Base-by-base conservation (phyloP, 176 grass and related monocot species). In the Triticum timopheevii region DNA sequence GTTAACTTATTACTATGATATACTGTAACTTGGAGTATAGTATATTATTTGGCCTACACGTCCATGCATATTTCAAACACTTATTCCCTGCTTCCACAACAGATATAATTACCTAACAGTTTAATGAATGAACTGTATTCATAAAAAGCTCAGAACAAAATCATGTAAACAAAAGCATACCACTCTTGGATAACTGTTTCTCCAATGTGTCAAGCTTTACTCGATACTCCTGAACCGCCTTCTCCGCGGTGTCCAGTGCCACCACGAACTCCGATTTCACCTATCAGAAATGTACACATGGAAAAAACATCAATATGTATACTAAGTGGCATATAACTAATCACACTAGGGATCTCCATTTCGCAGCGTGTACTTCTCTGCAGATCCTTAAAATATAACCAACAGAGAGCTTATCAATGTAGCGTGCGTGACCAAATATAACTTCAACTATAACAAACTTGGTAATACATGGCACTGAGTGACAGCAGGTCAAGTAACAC, bases 261-360 rank as follows among this genome's bases (percentile, higher is more conserved):
- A 93, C 85, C 61, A 98, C 40, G 61, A 98, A 93, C 42, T 98
- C 97, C 1, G 94, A 96, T 88, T 98, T 98, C 80, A 96, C 97
- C 97, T 96, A 79, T 42, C 25, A 83, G 45, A 63, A 84, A 78
- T 82, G 20, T 11, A 45, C 36, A 69, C 69, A 54, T 31, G 75
- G 36, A 49, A 65, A 86, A 67, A 83, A 65, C 13, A 63, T 73
- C 24, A 45, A 17, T 25, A 61, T 52, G 34, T 33, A 13, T 62
- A 89, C 82, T n/a, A 61, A 27, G 56, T 34, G 44, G 78, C 63
- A 84, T 64, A 42, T 17, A 52, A 72, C 38, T 27, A 34, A 25
- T 65, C 35, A 38, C 58, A 39, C 59, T 67, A 13, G 65, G 15
- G 56, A 9, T 69, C 40, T 77, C 47, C 61, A 72, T 56, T 90